Base-by-base conservation (phyloP, 441 rosid species). In the Gossypium trilobum region DNA sequence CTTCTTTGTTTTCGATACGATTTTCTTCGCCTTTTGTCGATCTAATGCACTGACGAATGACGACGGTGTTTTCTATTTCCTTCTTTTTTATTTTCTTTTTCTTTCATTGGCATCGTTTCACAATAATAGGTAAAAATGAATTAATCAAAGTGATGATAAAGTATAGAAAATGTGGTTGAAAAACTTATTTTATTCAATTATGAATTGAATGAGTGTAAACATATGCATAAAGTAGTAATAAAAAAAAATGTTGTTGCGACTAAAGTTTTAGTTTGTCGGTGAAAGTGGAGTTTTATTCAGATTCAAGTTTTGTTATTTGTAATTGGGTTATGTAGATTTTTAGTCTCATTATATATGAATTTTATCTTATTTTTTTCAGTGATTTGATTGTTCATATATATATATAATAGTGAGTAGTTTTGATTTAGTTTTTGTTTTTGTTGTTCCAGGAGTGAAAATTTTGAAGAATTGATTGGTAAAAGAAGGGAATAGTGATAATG, bases 401-500 rank as follows among this genome's bases (percentile, higher is more conserved):
- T 6, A 5, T 33, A 33, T 5, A 33, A 31, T 1, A 5, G 36
- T 5, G 8, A 5, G 56, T 51, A 16, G 56, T 51, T 16, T 14
- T 5, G 56, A 51, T 51, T 14, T 52, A 14, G 3, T 17, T 54
- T 54, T 54, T 19, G 9, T 17, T 17, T 52, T 17, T 57, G 39
- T 70, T 10, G 6, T 13, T 33, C 16, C 80, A 74, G 85, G 83
- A 78, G 70, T 67, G 27, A 62, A 20, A 3, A 14, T 68, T 72
- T 66, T 25, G 14, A 42, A 75, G 31, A 68, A 14, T 29, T 72
- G 55, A n/a, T 74, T 58, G 69, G 27, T 55, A 55, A 55, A 55
- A 14, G 10, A n/a, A 76, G 68, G 50, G 8, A 20, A 64, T 64
- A 64, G 56, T 66, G 70, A 73, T n/a, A 61, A 94, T 95, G 99